Percentiles rank a stretch among this genome's conserved stretches.
Evolutionary conservation across 768 basidiomycete genomes (phyloP).

Genomic region (Russula lepida): DNA sequence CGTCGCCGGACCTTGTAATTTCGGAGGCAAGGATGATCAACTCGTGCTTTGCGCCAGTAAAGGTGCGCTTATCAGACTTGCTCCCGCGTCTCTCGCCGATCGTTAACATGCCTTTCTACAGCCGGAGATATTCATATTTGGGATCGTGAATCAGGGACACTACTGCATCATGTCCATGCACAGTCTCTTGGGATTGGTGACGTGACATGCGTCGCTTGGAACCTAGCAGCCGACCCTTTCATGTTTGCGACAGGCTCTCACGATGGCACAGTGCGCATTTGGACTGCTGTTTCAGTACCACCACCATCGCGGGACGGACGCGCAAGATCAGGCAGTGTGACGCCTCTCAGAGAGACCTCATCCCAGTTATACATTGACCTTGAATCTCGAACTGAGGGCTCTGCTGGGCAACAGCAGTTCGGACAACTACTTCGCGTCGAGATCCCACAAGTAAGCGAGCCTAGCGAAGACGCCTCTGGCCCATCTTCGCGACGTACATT

Average conservation of each 20-base stretch:
- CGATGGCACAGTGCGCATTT: constrained; percentile 67
- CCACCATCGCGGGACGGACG: constrained; percentile 9
- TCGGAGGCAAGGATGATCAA: constrained; percentile 73
- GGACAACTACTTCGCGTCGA: constrained; percentile 3
- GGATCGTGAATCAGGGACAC: constrained; percentile 71
- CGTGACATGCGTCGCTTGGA: constrained; percentile 77
- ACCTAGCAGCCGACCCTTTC: constrained; percentile 54
- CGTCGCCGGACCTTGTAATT: constrained; percentile 76
- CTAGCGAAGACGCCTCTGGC: constrained; percentile 1
- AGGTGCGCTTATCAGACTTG: constrained; percentile 33
- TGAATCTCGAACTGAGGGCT: constrained; percentile 3
- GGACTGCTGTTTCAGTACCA: constrained; percentile 40
- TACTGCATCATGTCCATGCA: constrained; percentile 62
- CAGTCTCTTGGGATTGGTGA: constrained; percentile 55
- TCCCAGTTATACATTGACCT: constrained; percentile 15
- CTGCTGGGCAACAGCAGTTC: constrained; percentile 4
- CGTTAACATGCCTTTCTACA: constrained; percentile 25
- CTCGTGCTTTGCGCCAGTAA: constrained; percentile 72
- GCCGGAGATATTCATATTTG: constrained; percentile 81
- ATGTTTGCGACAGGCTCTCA: constrained; percentile 70
- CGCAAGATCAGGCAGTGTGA: constrained; percentile 12
- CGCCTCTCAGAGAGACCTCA: constrained; percentile 11
- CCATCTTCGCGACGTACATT: constrained; percentile 9
- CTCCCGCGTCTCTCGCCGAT: not conserved
- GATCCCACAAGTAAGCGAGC: not conserved